Base-by-base conservation (phyloP, 345 rosid species). In the Populus deltoides region DNA sequence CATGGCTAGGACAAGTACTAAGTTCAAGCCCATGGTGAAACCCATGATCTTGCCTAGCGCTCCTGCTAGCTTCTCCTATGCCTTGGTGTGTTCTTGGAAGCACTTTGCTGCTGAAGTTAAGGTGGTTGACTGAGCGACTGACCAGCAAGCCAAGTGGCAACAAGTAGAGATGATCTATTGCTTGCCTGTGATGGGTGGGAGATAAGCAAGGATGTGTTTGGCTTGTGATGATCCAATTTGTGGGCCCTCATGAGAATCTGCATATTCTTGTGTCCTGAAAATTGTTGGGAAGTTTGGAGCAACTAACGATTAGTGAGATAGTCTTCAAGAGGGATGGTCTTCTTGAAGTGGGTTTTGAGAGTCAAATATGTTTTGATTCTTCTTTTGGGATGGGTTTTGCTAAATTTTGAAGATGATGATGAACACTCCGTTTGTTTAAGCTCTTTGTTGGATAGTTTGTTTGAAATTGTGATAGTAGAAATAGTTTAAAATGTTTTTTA, bases 21-120 rank as follows among this genome's bases (percentile, higher is more conserved):
- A 80, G 74, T 96, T 96, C 80, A 96, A 86, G 66, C 97, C 88
- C 98, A 96, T 96, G n/a, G 93, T 89, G 89, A 91, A 86, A 51
- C 98, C 98, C 89, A 92, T 91, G 9, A 16, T 62, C 18, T 20
- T 70, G 47, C 15, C 35, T 20, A 55, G 17, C 22, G 43, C 71
- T 5, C 8, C 45, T 68, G 38, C 45, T 20, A 7, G 25, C 22
- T 2, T 5, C 39, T 31, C 70, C 33, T 27, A 2, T 27, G 43
- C 16, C 29, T 38, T 20, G 1, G 9, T 33, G 15, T 18, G n/a
- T 53, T 33, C 59, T 53, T 53, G 7, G 53, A 49, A 49, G 53
- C 1, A 13, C 20, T 49, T 33, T 4, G 35, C 5, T 5, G 59
- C n/a, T 7, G 2, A 16, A 18, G 59, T 18, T 7, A 53, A 53